Conservation (phyloP, 257 asterid species). For the Osmanthus fragrans region DNA sequence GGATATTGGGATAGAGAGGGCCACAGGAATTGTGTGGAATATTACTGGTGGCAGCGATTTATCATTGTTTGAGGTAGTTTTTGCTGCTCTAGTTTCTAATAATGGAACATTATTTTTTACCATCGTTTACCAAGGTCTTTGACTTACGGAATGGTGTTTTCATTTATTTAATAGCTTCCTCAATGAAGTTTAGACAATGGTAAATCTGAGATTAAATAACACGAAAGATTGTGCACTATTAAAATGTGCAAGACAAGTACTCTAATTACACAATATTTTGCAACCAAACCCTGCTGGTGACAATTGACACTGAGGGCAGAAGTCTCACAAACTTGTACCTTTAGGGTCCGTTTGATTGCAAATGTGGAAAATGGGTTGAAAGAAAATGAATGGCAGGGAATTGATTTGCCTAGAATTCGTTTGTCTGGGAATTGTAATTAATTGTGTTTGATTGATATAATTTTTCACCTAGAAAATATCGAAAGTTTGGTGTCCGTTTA, state of each 20-base stretch:
- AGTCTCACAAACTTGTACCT: neutral
- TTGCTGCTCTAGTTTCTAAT: neutral
- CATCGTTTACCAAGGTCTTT: neutral
- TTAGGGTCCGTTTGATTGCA: too few species aligned
- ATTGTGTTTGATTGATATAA: too few species aligned
- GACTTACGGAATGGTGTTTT: neutral
- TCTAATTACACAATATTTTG: neutral
- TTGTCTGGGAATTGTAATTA: too few species aligned
- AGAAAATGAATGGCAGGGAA: too few species aligned
- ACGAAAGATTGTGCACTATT: too few species aligned
- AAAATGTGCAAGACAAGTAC: neutral
- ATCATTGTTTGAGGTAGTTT: constrained; percentile 82
- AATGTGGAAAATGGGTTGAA: too few species aligned
- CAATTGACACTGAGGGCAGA: neutral
- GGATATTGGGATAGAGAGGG: constrained; percentile 92
- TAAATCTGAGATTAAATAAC: neutral
- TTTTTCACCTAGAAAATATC: too few species aligned
- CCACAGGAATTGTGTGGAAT: constrained; percentile 98
- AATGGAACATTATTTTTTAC: neutral
- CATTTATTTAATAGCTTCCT: neutral
- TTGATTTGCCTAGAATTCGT: too few species aligned
- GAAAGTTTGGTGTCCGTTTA: too few species aligned
- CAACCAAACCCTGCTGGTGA: neutral
- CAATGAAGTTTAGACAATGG: too few species aligned
- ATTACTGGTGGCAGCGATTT: constrained; percentile 94